Evolutionary conservation across 768 basidiomycete genomes (phyloP).

Genomic region (Mycena leptocephala): DNA sequence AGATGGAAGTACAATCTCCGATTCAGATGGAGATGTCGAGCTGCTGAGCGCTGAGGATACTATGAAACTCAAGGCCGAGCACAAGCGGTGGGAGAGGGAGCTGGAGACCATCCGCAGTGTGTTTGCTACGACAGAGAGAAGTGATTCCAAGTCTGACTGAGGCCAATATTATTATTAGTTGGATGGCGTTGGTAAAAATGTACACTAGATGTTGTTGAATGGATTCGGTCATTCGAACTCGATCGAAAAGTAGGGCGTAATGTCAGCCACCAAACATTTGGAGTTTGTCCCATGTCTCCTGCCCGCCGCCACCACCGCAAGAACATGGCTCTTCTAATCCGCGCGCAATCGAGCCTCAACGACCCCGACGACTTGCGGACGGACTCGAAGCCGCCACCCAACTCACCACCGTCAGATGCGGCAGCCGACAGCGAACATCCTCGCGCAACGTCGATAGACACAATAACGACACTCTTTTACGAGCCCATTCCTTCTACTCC

Average conservation of each 20-base stretch:
- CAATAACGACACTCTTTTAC: conserved; percentile 8
- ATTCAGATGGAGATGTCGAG: conserved; percentile 71
- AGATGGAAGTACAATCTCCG: conserved; percentile 57
- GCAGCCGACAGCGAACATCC: background rate
- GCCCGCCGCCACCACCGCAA: conserved; percentile 18
- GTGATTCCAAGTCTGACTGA: conserved; percentile 33
- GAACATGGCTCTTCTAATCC: conserved; percentile 16
- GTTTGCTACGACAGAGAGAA: conserved; percentile 48
- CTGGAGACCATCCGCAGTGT: conserved; percentile 64
- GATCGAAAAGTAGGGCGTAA: background rate
- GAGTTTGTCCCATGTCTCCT: background rate
- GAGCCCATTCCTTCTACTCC: conserved; percentile 4
- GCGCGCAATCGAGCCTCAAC: conserved; percentile 2
- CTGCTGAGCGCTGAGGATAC: conserved; percentile 71
- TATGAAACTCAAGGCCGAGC: conserved; percentile 58
- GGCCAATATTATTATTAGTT: background rate
- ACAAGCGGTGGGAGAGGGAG: conserved; percentile 67
- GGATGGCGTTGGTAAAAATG: background rate
- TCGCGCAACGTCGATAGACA: conserved; percentile 2
- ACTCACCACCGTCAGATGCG: background rate
- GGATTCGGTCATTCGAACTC: background rate
- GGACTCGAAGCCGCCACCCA: background rate
- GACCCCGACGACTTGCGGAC: background rate
- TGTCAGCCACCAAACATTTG: background rate
- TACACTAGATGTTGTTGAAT: background rate